These are phyloP conservation scores for Xylaria venustula DNA, from an alignment of 495 filamentous ascomycete species.

Conservation along the genomic window DNA sequence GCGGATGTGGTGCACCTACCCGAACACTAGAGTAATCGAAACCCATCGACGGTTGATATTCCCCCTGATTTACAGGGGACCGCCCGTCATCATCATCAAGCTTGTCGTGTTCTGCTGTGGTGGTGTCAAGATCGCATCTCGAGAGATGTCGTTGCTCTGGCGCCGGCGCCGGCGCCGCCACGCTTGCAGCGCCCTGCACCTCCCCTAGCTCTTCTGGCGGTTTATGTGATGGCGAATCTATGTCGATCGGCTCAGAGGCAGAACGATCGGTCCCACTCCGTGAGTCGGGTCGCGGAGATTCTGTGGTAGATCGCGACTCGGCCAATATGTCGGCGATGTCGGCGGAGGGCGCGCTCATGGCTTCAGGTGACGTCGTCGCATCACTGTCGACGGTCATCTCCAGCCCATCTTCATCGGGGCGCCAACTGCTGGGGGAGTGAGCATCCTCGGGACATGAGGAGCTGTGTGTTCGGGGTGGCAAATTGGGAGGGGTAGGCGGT, in stretches of 20 bases:
- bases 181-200: not conserved
- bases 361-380: slow-evolving; percentile 23
- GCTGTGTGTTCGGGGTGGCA: slow-evolving; percentile 36
- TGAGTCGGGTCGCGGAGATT: slow-evolving; percentile 36
- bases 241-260: slow-evolving; percentile 20
- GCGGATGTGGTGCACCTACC: slow-evolving; percentile 54
- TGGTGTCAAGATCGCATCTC: slow-evolving; percentile 17
- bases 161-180: slow-evolving; percentile 1
- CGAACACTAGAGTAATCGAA: slow-evolving; percentile 67
- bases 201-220: slow-evolving; percentile 25
- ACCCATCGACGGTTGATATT: slow-evolving; percentile 48
- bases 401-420: slow-evolving; percentile 26
- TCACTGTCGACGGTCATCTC: slow-evolving; percentile 25
- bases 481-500: slow-evolving; percentile 36
- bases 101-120: slow-evolving; percentile 24
- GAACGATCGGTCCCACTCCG: slow-evolving; percentile 25
- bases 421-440: slow-evolving; percentile 19
- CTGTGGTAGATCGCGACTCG: slow-evolving; percentile 32
- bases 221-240: slow-evolving; percentile 33
- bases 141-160: slow-evolving; percentile 16
- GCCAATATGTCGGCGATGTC: slow-evolving; percentile 5
- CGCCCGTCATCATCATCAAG: slow-evolving; percentile 18
- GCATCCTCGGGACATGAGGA: slow-evolving; percentile 46
- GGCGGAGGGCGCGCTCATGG: slow-evolving; percentile 16
- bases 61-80: slow-evolving; percentile 20